These are phyloP conservation scores for Candida hispaniensis DNA, from an alignment of 805 yeast genomes.

Conservation along the genomic window DNA sequence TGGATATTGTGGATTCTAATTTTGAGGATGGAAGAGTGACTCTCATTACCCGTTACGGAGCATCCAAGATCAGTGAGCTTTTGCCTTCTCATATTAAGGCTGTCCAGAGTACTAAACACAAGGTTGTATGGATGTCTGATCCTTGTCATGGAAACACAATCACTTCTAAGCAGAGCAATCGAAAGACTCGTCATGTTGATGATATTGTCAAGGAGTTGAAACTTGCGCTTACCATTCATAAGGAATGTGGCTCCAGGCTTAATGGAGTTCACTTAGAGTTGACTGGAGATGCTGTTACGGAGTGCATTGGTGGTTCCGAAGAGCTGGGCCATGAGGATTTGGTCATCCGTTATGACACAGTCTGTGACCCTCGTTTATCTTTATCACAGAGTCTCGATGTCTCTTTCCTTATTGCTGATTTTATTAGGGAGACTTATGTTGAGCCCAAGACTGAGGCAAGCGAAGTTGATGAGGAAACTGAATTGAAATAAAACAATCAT, in stretches of 20 bases:
- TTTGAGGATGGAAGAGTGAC: constrained; percentile 33
- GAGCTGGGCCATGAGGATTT: constrained; percentile 32
- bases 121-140: constrained; percentile 36
- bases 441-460: no score
- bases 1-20: constrained; percentile 34
- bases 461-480: no score
- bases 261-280: constrained; percentile 36
- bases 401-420: constrained; percentile 35
- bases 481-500: no score
- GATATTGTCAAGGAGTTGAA: constrained; percentile 33
- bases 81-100: constrained; percentile 35
- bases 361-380: constrained; percentile 35
- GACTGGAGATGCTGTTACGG: constrained; percentile 37
- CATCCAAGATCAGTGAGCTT: constrained; percentile 27
- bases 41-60: constrained; percentile 35
- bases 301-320: constrained; percentile 36
- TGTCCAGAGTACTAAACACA: constrained; percentile 31
- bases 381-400: constrained; percentile 33
- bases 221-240: constrained; percentile 31
- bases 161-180: constrained; percentile 30
- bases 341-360: constrained; percentile 33
- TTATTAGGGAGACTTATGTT: no score
- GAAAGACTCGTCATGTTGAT: constrained; percentile 35
- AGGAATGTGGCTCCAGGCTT: constrained; percentile 26
- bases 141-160: constrained; percentile 39